Evolutionary conservation across 163 green algal species (phyloP).

Genomic region (Trebouxiophyceae sp.): DNA sequence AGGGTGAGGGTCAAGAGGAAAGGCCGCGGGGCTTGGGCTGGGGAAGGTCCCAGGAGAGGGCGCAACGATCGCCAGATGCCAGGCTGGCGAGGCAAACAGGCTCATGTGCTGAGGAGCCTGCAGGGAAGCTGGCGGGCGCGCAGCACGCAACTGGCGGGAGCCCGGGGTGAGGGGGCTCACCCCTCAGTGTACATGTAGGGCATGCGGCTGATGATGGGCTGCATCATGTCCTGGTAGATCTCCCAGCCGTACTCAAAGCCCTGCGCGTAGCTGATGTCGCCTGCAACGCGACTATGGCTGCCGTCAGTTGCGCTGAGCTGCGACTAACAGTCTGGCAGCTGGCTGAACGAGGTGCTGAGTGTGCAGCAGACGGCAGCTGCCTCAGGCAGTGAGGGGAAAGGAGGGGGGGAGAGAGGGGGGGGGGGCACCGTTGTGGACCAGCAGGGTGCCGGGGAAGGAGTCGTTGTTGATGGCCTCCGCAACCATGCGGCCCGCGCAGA

Average conservation of each 20-base stretch:
- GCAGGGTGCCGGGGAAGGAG: not conserved
- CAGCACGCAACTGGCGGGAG: not conserved
- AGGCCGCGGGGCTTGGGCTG: too few species aligned
- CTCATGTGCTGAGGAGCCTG: too few species aligned
- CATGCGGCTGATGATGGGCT: constrained; percentile 3
- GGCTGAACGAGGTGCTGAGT: too few species aligned
- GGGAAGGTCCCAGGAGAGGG: too few species aligned
- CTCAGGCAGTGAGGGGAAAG: too few species aligned
- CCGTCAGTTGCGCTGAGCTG: not conserved
- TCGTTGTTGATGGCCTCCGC: constrained; percentile 11
- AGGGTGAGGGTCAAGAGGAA: too few species aligned
- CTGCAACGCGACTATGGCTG: not conserved
- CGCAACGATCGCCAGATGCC: not conserved
- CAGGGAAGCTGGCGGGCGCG: too few species aligned
- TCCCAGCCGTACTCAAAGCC: constrained; percentile 12
- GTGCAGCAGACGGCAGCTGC: too few species aligned
- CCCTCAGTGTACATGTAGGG: constrained; percentile 6
- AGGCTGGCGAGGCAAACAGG: not conserved
- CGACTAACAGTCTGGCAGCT: too few species aligned
- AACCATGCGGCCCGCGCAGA: constrained; percentile 5
- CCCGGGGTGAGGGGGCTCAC: not conserved
- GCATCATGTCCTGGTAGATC: constrained; percentile 12
- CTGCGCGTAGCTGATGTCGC: constrained; percentile 12
- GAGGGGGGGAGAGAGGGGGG: not conserved
- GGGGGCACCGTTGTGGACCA: constrained; percentile 8